phyloP scores from a whole-genome alignment of 192 early-diverging fungal genomes.

The Backusella sp. region DNA sequence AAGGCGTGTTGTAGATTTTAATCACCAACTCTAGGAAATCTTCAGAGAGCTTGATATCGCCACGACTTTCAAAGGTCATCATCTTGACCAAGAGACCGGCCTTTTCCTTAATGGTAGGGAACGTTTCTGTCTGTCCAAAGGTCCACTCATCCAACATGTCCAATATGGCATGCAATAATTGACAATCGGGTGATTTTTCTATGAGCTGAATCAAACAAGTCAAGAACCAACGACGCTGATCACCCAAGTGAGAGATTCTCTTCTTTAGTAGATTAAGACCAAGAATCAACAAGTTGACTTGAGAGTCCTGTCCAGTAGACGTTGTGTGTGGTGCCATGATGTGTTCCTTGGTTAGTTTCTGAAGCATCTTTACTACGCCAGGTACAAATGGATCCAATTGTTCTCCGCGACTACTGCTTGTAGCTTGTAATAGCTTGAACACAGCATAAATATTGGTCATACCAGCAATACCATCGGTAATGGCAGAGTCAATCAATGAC shows the following conservation, averaged over 20 bases:
- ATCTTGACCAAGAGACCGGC: conserved; percentile 89
- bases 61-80: conserved; percentile 79
- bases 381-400: conserved; percentile 71
- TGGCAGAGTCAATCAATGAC: conserved; percentile 57
- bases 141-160: conserved; percentile 90
- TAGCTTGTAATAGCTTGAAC: conserved; percentile 66
- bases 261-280: conserved; percentile 52
- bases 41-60: conserved; percentile 69
- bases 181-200: conserved; percentile 76
- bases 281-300: conserved; percentile 52
- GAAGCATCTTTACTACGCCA: conserved; percentile 79
- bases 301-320: conserved; percentile 44
- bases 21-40: conserved; percentile 90
- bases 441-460: conserved; percentile 65
- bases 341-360: conserved; percentile 85
- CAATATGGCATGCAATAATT: conserved; percentile 73
- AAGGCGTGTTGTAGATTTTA: conserved; percentile 81
- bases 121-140: conserved; percentile 71
- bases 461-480: conserved; percentile 67
- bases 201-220: conserved; percentile 79
- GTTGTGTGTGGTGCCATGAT: conserved; percentile 42
- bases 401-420: conserved; percentile 59
- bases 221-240: conserved; percentile 85
- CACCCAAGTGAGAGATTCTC: conserved; percentile 72
- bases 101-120: conserved; percentile 98